These are phyloP conservation scores for Pichia sp. DNA, from an alignment of 1,139 yeast species.

Conservation along the genomic window DNA sequence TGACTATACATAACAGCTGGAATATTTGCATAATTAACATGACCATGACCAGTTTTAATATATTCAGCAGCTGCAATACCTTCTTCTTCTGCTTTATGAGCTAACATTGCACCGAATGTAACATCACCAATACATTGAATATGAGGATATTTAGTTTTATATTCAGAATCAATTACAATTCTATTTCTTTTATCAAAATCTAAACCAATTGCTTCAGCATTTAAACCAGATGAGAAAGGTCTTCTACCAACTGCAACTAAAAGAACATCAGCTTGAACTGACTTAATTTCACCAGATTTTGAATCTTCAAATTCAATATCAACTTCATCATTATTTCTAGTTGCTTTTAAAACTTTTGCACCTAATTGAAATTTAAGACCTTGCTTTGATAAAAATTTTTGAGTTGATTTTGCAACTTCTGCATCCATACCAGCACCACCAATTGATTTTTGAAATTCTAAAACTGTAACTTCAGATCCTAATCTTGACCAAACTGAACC, in stretches of 20 bases:
- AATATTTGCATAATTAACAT: slow-evolving; percentile 94
- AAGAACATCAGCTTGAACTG: slow-evolving; percentile 83
- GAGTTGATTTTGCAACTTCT: slow-evolving; percentile 86
- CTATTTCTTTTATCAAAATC: slow-evolving; percentile 91
- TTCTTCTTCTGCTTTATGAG: slow-evolving; percentile 99
- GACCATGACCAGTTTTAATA: slow-evolving; percentile 92
- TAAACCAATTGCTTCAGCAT: slow-evolving; percentile 81
- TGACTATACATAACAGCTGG: slow-evolving; percentile 99
- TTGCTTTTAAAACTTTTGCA: slow-evolving; percentile 85
- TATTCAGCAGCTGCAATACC: slow-evolving; percentile 98
- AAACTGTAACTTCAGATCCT: slow-evolving; percentile 91
- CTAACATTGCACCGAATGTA: slow-evolving; percentile 98
- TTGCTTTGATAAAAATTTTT: slow-evolving; percentile 88
- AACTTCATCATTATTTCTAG: slow-evolving; percentile 82
- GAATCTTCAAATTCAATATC: slow-evolving; percentile 84
- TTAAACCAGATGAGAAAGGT: slow-evolving; percentile 88
- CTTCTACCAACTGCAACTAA: slow-evolving; percentile 98
- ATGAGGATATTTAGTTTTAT: slow-evolving; percentile 86
- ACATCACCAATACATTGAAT: slow-evolving; percentile 98
- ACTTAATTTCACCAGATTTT: slow-evolving; percentile 76
- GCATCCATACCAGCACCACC: slow-evolving; percentile 97
- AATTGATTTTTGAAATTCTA: slow-evolving; percentile 85
- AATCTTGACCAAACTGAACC: slow-evolving; percentile 96
- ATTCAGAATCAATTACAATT: slow-evolving; percentile 89
- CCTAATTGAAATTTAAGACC: slow-evolving; percentile 91